phyloP scores from a whole-genome alignment of 352 stramenopile genomes.

The Pythium biforme region DNA sequence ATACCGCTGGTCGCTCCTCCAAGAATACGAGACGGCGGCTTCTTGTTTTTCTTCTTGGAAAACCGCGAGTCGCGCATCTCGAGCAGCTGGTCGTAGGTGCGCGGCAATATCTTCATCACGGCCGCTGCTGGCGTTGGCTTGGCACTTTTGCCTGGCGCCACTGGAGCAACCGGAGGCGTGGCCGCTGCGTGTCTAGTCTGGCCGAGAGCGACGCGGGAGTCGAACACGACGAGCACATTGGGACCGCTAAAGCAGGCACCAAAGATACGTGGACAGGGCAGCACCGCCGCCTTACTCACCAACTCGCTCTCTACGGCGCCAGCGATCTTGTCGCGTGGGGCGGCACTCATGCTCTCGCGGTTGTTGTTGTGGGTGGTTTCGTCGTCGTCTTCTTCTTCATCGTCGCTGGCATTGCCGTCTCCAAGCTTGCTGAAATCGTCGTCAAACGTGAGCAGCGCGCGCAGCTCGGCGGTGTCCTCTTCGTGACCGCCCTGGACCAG shows the following conservation, averaged over 20 bases:
- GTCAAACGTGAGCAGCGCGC: slow-evolving; percentile 60
- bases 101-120: slow-evolving; percentile 48
- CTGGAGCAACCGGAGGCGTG: slow-evolving; percentile 41
- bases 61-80: slow-evolving; percentile 74
- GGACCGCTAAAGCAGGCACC: slow-evolving; percentile 80
- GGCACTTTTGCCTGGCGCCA: slow-evolving; percentile 50
- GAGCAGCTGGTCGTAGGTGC: slow-evolving; percentile 78
- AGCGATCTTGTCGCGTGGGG: neutral
- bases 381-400: slow-evolving; percentile 24
- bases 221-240: slow-evolving; percentile 84
- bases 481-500: slow-evolving; percentile 30
- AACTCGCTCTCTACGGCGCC: neutral
- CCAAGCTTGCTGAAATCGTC: slow-evolving; percentile 65
- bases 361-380: slow-evolving; percentile 11
- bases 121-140: slow-evolving; percentile 28
- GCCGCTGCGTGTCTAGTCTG: slow-evolving; percentile 49
- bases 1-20: neutral
- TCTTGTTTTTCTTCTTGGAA: slow-evolving; percentile 81
- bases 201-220: slow-evolving; percentile 77
- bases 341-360: slow-evolving; percentile 8
- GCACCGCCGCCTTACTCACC: slow-evolving; percentile 15
- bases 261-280: slow-evolving; percentile 78
- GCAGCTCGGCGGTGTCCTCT: slow-evolving; percentile 43
- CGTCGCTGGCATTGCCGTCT: slow-evolving; percentile 31
- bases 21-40: slow-evolving; percentile 31